Evolutionary conservation across 2,329 filamentous ascomycete genomes (phyloP), one percentile per base, ranked within the genome.

Genomic region (Beauveria pseudobassiana): DNA sequence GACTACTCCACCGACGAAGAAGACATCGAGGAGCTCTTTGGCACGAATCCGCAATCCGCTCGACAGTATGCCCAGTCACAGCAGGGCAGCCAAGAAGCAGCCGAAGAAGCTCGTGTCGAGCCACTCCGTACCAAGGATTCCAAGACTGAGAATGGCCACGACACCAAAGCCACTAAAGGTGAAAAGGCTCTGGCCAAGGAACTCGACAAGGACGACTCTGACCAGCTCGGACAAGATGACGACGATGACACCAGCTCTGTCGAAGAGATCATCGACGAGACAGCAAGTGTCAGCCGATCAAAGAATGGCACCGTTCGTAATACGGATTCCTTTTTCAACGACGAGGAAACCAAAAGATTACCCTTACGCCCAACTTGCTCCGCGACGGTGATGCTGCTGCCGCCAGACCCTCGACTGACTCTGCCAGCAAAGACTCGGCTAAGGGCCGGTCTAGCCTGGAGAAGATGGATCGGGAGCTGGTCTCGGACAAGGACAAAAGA

Each of bases 321-420:
- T 71, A 93, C 91, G 5, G 93, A 98, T 75, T 96, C 93, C 1
- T 97, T 98, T 80, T 97, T 97, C 80, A 96, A 92, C 74, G 95
- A 98, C 70, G 93, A 86, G 43, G 95, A 98, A 74, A 97, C 95
- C 3, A 92, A 96, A 98, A 98, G 78, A 98, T 99, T 67, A 96
- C 93, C 0, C 83, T 99, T 50, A 99, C 95, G 3, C 95, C 95
- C 1, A 96, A 96, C 67, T 77, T 99, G 59, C 78, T 98, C 46
- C 87, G 93, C 48, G 93, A 98, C 67, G 93, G 97, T 67, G 82
- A 79, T 65, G 75, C 79, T 63, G 72, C 79, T 38, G 43, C 42
- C 74, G 73, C 82, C 74, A 73, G 80, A 77, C 73, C 93, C 80
- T 76, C 76, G 2, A 71, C 70, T 12, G 75, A 77, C 24, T 76